Evolutionary conservation across 2,329 filamentous ascomycete genomes (phyloP).

Genomic region (Triangularia setosa): DNA sequence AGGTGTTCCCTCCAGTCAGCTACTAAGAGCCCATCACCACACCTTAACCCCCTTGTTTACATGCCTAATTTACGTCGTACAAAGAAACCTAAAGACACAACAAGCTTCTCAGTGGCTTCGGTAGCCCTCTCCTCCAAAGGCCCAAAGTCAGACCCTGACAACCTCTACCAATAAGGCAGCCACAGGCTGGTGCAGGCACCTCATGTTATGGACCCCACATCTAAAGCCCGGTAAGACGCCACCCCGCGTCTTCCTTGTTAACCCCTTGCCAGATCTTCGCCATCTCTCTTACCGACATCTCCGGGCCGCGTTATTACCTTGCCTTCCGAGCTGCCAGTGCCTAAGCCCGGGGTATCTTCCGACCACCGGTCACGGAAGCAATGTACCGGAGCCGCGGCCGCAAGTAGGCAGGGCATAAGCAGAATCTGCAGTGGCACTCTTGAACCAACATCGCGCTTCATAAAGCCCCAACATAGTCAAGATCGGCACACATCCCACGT

Average conservation of each 20-base stretch:
- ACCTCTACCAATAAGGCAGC: not conserved
- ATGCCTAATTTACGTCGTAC: not conserved
- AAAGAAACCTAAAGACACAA: not conserved
- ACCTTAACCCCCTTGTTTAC: not conserved
- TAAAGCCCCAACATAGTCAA: not conserved
- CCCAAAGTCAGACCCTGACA: not conserved
- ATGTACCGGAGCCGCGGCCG: not conserved
- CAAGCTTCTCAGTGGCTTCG: not conserved
- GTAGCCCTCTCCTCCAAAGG: not conserved
- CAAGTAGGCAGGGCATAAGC: not conserved
- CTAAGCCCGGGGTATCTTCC: not conserved
- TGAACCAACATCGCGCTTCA: not conserved
- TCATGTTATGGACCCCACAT: not conserved
- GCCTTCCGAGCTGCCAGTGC: not conserved
- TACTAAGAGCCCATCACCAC: not conserved
- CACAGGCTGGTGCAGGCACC: not conserved
- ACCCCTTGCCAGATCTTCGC: not conserved
- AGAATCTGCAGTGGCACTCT: not conserved
- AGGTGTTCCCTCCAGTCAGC: not conserved
- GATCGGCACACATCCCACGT: not conserved
- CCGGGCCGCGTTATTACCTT: not conserved
- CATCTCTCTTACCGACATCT: not conserved
- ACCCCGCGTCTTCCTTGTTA: not conserved
- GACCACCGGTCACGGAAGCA: not conserved
- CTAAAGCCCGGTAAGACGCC: not conserved